A percentile compares a stretch with the other conserved stretches of the same genome.
Evolutionary conservation across 2,329 filamentous ascomycete genomes (phyloP).

Genomic region (Fonsecaea nubica): DNA sequence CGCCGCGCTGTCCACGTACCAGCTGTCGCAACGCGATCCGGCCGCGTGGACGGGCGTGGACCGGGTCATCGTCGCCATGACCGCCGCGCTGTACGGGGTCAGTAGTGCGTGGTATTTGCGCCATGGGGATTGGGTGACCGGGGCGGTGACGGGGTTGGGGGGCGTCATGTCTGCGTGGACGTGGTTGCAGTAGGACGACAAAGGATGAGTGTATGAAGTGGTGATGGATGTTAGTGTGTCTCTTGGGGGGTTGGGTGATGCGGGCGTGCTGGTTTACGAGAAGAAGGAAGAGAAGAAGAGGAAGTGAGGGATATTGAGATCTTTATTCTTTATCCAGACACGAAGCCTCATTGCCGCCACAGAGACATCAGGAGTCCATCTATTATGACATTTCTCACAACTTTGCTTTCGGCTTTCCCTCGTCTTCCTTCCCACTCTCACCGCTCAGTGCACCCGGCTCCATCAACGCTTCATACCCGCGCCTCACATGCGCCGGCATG

Average conservation of each 20-base stretch:
- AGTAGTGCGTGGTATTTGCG: conserved; percentile 42
- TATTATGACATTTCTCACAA: background rate
- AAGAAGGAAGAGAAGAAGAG: background rate
- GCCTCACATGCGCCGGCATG: conserved; percentile 57
- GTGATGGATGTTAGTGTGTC: too few relatives aligned
- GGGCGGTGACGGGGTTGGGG: conserved; percentile 33
- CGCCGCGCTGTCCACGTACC: conserved; percentile 28
- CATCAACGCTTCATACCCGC: conserved; percentile 24
- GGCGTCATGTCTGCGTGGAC: conserved; percentile 39
- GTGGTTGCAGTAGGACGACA: conserved; percentile 9
- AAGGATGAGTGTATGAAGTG: background rate
- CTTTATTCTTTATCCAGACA: too few relatives aligned
- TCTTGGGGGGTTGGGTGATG: too few relatives aligned
- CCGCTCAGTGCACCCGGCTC: background rate
- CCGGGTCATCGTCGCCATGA: conserved; percentile 36
- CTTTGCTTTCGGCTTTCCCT: conserved; percentile 1
- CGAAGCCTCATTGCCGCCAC: too few relatives aligned
- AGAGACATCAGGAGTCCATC: too few relatives aligned
- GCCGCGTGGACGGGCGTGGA: conserved; percentile 31
- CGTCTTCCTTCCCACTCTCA: background rate
- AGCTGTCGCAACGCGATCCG: conserved; percentile 25
- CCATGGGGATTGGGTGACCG: conserved; percentile 37
- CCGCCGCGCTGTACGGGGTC: conserved; percentile 38
- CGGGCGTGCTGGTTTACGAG: too few relatives aligned
- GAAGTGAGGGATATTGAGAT: too few relatives aligned